Base-by-base conservation (phyloP, 106 monocot species). In the Dendrobium officinale region DNA sequence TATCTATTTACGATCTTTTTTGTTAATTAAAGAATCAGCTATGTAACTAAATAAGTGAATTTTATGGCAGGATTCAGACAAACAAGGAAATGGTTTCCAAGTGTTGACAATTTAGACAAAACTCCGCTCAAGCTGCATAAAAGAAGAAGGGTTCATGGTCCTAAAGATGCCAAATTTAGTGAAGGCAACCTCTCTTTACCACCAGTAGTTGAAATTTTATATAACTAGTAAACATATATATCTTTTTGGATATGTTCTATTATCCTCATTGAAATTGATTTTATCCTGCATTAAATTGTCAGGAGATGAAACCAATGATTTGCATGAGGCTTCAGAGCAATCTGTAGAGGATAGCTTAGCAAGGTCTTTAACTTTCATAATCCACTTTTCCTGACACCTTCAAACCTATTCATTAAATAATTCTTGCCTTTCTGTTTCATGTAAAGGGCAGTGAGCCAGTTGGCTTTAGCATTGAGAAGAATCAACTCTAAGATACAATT, bases 261-360 rank as follows among this genome's bases (percentile, higher is more conserved):
- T 56, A 44, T 42, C 9, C 55, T 77, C 42, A 47, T 67, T 7
- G 20, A 84, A 80, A 59, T 74, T 80, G 42, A 20, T 42, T 74
- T 44, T 44, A 74, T 74, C 5, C 22, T 74, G 43, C 20, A 16
- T 44, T 70, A 44, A 42, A 74, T 43, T 42, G 19, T 86, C 78
- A 95, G 95, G 82, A 83, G 78, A 75, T 37, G 83, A 92, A 82
- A 68, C 78, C 73, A 56, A 51, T 72, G 77, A 22, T 29, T 77
- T 81, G 10, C 61, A 74, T 80, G 82, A 85, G 51, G 59, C n/a
- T 67, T 81, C 81, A 49, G 84, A 84, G 33, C 84, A 88, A 80
- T 84, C 58, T 49, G 81, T 82, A 72, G 89, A 97, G 22, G 86
- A 91, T 54, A 83, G 79, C 77, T 88, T 95, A 78, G 85, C 74